These are phyloP conservation scores for Rosellinia necatrix DNA, from an alignment of 2,329 filamentous ascomycete species.

Conservation along the genomic window DNA sequence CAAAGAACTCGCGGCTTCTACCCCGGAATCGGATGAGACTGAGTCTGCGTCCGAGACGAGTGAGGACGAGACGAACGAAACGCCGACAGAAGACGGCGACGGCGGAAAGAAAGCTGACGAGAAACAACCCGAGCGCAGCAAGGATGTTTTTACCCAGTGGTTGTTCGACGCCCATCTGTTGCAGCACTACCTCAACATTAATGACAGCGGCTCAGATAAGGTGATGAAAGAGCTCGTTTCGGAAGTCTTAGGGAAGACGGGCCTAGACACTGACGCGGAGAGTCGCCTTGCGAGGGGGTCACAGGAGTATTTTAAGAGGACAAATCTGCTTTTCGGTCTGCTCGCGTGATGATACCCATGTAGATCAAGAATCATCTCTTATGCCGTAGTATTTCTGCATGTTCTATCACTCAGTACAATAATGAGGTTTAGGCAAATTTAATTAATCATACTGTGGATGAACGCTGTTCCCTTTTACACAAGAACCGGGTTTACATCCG, in stretches of 20 bases:
- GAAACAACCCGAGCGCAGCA: slow-evolving; percentile 35
- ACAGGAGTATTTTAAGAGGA: slow-evolving; percentile 81
- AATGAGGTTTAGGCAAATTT: no score
- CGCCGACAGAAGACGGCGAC: slow-evolving; percentile 4
- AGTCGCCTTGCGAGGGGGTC: slow-evolving; percentile 66
- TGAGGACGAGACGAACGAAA: slow-evolving; percentile 3
- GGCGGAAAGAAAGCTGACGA: slow-evolving; percentile 7
- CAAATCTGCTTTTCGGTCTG: slow-evolving; percentile 79
- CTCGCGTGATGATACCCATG: slow-evolving; percentile 52
- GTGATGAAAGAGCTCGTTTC: slow-evolving; percentile 52
- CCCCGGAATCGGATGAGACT: slow-evolving; percentile 29
- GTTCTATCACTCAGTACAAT: background rate
- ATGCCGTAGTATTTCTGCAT: slow-evolving; percentile 1
- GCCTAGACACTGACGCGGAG: slow-evolving; percentile 54
- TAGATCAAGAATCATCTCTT: background rate
- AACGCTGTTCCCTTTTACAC: no score
- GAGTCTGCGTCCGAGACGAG: slow-evolving; percentile 22
- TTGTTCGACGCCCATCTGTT: slow-evolving; percentile 64
- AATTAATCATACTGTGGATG: no score
- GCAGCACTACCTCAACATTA: slow-evolving; percentile 49
- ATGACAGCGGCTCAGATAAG: slow-evolving; percentile 30
- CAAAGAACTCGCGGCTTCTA: slow-evolving; percentile 44
- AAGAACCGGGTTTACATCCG: no score
- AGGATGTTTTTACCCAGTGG: slow-evolving; percentile 62
- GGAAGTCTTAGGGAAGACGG: slow-evolving; percentile 50